Conservation (phyloP, 257 asterid genomes). For the Nemophila menziesii region DNA sequence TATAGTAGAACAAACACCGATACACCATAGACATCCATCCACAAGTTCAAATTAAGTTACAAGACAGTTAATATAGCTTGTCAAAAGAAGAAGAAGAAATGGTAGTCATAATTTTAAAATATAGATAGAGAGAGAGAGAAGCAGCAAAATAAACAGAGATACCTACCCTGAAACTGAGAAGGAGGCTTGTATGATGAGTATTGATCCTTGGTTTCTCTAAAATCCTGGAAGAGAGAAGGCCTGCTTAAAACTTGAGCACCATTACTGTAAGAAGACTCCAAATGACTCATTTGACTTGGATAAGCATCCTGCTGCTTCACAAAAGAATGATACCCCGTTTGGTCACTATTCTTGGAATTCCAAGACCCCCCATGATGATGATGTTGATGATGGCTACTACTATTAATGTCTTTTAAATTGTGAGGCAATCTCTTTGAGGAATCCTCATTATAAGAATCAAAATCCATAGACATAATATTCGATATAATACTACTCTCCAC, state of each 20-base stretch:
- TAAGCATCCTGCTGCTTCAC: constrained; percentile 42
- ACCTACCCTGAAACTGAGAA: constrained; percentile 64
- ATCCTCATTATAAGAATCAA: constrained; percentile 68
- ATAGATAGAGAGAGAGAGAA: neutral
- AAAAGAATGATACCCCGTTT: constrained; percentile 45
- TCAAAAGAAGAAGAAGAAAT: neutral
- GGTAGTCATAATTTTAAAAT: neutral
- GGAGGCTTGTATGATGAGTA: constrained; percentile 37
- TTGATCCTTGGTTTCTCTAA: constrained; percentile 45
- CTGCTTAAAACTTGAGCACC: constrained; percentile 15
- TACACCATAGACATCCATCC: neutral
- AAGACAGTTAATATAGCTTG: neutral
- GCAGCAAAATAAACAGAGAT: neutral
- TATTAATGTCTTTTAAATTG: constrained; percentile 43
- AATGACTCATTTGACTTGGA: constrained; percentile 38
- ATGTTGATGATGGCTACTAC: no score
- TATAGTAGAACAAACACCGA: no score
- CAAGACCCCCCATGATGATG: constrained; percentile 60
- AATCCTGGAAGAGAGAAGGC: constrained; percentile 36
- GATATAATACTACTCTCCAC: constrained; percentile 65
- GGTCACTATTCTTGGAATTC: constrained; percentile 54
- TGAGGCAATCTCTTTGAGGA: constrained; percentile 44
- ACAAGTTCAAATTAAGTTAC: neutral
- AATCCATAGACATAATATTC: constrained; percentile 67
- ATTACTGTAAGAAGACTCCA: constrained; percentile 15